Base-by-base conservation (phyloP, 2,329 filamentous ascomycete genomes). In the Didymosphaeria variabile region DNA sequence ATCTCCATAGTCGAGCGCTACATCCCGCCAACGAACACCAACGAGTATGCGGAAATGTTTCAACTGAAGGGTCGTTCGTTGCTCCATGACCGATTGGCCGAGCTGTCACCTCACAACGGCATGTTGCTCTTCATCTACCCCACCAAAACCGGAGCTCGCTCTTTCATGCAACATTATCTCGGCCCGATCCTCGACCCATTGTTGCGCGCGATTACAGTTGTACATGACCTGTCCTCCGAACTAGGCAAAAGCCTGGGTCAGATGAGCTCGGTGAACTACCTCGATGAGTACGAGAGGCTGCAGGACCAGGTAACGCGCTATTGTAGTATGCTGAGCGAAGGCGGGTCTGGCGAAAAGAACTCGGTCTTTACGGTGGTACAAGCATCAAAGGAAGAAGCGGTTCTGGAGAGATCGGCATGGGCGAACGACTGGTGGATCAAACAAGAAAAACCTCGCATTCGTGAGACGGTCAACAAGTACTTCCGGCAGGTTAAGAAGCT, bases 101-200 rank as follows among this genome's bases (percentile, higher is more conserved):
- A 90, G 68, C 79, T 90, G 0, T 87, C 87, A 0, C 79, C 83
- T 0, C 73, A 85, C 38, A 81, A 83, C 29, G 87, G 88, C 47
- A 83, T 81, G n/a, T 76, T 90, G 12, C 73, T 89, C 6, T 87
- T 90, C 71, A 82, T 90, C 46, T 90, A 90, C 66, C 87, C 88
- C 0, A 90, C 88, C 3, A 81, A 78, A 65, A 78, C 79, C 3
- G 88, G 88, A 55, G 87, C 81, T 2, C 78, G 78, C 21, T 87
- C 84, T 0, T 90, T 90, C 73, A 84, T 85, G 73, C 81, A 80
- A 12, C 80, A 86, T 40, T 89, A 89, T 64, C 80, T 90, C 0
- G 85, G 84, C 0, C 87, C 87, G 0, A 82, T 90, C 38, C 79
- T 90, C 1, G 87, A 89, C 60, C 87, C 87, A 0, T 75, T 88